Percentiles rank a stretch among this genome's conserved stretches.
Conservation (phyloP, 306 rosid species). For the Quercus berberidifolia region DNA sequence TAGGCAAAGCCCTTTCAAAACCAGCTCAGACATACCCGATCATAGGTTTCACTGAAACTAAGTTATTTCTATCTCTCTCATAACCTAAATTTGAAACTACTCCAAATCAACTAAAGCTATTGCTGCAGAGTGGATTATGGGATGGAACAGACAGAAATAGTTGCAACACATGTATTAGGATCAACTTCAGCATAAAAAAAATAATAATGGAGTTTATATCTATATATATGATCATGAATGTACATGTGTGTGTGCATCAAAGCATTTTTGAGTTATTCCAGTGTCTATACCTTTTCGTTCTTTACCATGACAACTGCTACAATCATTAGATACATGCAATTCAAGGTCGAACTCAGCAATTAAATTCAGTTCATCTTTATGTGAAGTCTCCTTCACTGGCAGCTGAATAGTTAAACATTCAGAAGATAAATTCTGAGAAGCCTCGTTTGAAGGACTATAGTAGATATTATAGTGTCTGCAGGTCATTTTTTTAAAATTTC, state of each 20-base stretch:
- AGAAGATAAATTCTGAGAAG: fast-evolving
- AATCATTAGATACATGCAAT: background rate
- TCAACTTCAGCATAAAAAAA: background rate
- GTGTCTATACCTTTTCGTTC: background rate
- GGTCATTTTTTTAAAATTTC: fast-evolving
- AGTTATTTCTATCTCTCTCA: background rate
- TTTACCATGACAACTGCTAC: fast-evolving
- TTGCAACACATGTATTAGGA: background rate
- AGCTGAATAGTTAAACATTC: fast-evolving
- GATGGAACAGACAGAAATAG: background rate
- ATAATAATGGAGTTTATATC: too few relatives aligned
- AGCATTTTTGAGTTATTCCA: too few relatives aligned
- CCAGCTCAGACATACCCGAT: too few relatives aligned
- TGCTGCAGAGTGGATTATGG: background rate
- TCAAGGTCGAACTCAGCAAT: background rate
- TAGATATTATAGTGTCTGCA: fast-evolving
- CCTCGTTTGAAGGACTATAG: too few relatives aligned
- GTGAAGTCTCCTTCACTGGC: too few relatives aligned
- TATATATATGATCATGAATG: background rate
- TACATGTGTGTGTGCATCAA: background rate
- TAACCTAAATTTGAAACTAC: too few relatives aligned
- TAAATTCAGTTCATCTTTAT: too few relatives aligned
- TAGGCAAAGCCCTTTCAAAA: background rate
- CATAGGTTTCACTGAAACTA: background rate
- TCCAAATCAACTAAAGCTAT: too few relatives aligned